Percentiles rank a stretch among this genome's conserved stretches.
phyloP scores from a whole-genome alignment of 768 basidiomycete species.

The Porphyrellus cyaneotinctus region DNA sequence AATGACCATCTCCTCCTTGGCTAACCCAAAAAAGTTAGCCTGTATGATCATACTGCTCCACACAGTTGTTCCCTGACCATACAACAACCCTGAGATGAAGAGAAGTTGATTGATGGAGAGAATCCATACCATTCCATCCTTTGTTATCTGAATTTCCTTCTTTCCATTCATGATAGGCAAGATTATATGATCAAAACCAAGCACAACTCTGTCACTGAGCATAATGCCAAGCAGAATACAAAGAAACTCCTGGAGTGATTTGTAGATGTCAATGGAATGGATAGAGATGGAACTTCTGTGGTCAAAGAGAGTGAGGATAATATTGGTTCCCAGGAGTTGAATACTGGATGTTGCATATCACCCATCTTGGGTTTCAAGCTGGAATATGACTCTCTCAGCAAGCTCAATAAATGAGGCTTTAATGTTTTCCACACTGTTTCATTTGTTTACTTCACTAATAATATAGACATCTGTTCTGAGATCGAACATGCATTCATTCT shows the following conservation, averaged over 20 bases:
- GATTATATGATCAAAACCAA: background rate
- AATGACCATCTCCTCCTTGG: too few species aligned
- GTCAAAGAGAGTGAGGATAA: background rate
- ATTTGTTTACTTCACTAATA: background rate
- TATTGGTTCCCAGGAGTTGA: background rate
- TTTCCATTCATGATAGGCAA: background rate
- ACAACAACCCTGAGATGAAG: too few species aligned
- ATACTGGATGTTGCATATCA: background rate
- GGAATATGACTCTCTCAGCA: background rate
- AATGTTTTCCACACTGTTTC: background rate
- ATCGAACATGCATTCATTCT: too few species aligned
- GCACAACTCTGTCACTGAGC: background rate
- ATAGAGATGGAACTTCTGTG: background rate
- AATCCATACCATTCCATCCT: background rate
- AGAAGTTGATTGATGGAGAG: background rate
- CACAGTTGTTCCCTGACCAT: too few species aligned
- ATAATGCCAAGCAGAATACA: background rate
- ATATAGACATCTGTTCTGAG: too few species aligned
- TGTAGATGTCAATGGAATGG: background rate
- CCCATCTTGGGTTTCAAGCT: conserved; percentile 3
- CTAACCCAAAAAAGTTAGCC: too few species aligned
- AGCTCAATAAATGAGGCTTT: background rate
- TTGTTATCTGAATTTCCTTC: background rate
- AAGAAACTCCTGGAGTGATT: background rate
- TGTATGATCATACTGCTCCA: too few species aligned